phyloP scores from a whole-genome alignment of 148 eudicot species.

The Gaultheria prostrata region DNA sequence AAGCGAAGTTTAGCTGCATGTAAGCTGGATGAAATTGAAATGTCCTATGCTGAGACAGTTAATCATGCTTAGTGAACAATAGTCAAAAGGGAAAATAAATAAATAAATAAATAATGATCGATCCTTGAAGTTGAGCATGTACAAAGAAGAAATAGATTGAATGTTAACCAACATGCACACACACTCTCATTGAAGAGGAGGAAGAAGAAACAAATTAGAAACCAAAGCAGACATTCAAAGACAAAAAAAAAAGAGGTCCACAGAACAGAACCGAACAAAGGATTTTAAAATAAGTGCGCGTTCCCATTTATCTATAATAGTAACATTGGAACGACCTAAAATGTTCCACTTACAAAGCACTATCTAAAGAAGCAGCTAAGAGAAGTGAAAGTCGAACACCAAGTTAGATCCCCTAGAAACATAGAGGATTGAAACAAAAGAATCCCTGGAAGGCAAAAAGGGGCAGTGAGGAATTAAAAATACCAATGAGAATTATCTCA shows the following conservation, averaged over 20 bases:
- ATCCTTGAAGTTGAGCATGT: not conserved
- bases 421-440: not conserved
- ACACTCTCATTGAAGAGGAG: not conserved
- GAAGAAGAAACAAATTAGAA: not conserved
- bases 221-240: not conserved
- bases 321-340: not conserved
- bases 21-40: constrained; percentile 7
- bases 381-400: not conserved
- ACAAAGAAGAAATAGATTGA: not conserved
- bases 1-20: not conserved
- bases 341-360: not conserved
- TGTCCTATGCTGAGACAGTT: not conserved
- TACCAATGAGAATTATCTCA: constrained; percentile 4
- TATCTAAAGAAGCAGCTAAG: not conserved
- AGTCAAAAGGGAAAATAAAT: not conserved
- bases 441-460: not conserved
- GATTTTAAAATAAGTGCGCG: not conserved
- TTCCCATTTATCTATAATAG: too few relatives aligned
- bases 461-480: not conserved
- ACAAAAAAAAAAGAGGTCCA: not conserved
- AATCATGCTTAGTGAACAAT: not conserved
- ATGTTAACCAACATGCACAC: not conserved
- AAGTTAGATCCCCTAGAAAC: not conserved
- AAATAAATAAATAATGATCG: not conserved
- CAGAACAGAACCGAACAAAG: not conserved